A percentile compares a stretch with the other conserved stretches of the same genome.
Conservation (phyloP, 805 yeast genomes). For the Tetrapisispora fleetii region DNA sequence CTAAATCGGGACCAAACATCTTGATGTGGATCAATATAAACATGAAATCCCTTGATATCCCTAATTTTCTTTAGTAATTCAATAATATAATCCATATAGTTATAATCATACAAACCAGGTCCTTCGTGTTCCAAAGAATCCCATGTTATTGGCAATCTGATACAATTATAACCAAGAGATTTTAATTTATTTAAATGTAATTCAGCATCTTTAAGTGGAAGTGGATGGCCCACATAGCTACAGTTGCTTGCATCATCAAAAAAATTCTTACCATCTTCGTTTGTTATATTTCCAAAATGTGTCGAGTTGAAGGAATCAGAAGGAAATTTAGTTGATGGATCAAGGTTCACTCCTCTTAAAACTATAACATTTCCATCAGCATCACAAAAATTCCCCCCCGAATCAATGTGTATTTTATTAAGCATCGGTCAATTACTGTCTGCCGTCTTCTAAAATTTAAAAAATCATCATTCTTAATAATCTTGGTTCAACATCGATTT, state of each 20-base stretch:
- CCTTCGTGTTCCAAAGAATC: conserved; percentile 87
- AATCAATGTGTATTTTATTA: conserved; percentile 28
- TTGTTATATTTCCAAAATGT: conserved; percentile 21
- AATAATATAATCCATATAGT: conserved; percentile 60
- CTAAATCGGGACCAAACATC: conserved; percentile 86
- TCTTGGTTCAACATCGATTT: too few species aligned
- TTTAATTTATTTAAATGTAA: conserved; percentile 61
- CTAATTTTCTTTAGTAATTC: conserved; percentile 48
- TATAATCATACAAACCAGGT: conserved; percentile 74
- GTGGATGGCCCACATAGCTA: conserved; percentile 78
- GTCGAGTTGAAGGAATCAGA: conserved; percentile 39
- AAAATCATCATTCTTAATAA: not conserved
- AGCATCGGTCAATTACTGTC: not conserved
- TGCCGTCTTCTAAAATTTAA: not conserved
- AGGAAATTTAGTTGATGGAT: conserved; percentile 67
- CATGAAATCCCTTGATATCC: conserved; percentile 62
- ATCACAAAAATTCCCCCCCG: conserved; percentile 50
- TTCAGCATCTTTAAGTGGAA: conserved; percentile 63
- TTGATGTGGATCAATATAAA: conserved; percentile 83
- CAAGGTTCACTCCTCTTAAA: conserved; percentile 74
- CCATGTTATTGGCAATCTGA: conserved; percentile 78
- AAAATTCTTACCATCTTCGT: conserved; percentile 25
- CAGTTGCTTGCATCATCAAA: conserved; percentile 66
- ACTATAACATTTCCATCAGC: conserved; percentile 47
- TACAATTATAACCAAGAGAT: conserved; percentile 70